These are phyloP conservation scores for Phanerochaete carnosa DNA, from an alignment of 768 basidiomycete genomes.

Conservation along the genomic window DNA sequence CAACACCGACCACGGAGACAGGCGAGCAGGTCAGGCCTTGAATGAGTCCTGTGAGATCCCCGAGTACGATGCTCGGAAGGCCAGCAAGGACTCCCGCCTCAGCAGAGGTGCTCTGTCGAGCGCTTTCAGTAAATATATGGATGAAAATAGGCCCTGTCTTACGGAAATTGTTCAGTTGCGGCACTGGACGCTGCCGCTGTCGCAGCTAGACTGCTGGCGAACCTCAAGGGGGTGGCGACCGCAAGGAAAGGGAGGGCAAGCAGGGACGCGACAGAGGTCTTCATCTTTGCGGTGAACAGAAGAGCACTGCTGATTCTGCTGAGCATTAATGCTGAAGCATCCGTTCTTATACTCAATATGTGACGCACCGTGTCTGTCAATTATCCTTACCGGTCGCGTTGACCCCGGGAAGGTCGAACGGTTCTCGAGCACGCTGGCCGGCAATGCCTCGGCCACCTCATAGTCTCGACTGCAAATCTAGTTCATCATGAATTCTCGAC, in stretches of 20 bases:
- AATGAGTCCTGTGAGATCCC: neutral
- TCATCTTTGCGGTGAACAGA: neutral
- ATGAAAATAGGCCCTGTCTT: neutral
- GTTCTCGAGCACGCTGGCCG: neutral
- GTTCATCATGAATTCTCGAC: neutral
- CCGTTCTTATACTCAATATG: neutral
- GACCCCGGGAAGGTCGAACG: neutral
- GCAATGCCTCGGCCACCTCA: neutral
- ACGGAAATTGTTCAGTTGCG: slow-evolving; percentile 6
- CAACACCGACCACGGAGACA: slow-evolving; percentile 9
- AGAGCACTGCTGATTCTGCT: neutral
- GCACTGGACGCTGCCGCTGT: slow-evolving; percentile 14
- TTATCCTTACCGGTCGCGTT: neutral
- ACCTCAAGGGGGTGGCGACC: slow-evolving; percentile 9
- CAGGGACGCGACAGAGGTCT: neutral
- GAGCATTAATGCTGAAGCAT: neutral
- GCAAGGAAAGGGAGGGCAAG: slow-evolving; percentile 12
- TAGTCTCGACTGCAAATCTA: neutral
- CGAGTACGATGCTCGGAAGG: slow-evolving; percentile 11
- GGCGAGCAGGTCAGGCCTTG: slow-evolving; percentile 16
- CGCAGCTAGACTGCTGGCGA: slow-evolving; percentile 5
- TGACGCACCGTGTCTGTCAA: neutral
- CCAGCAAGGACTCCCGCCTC: slow-evolving; percentile 1
- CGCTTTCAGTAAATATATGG: neutral
- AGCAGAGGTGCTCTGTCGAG: neutral